A percentile compares a stretch with the other conserved stretches of the same genome.
These are phyloP conservation scores for Mucor saturninus DNA, from an alignment of 371 early-diverging fungal species.

Conservation along the genomic window DNA sequence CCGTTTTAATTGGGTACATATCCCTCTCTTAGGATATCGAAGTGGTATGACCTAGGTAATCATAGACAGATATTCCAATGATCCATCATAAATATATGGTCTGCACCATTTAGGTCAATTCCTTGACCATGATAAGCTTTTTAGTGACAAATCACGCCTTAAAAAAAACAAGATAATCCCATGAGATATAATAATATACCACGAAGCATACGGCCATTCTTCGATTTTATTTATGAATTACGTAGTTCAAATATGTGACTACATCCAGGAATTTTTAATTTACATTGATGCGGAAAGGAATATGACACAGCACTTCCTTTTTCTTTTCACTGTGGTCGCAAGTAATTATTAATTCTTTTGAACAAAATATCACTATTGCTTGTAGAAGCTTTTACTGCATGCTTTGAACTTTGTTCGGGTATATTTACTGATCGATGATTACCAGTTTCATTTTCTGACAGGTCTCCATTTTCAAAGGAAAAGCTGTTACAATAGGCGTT, in stretches of 20 bases:
- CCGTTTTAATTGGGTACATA: no score
- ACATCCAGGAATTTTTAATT: not conserved
- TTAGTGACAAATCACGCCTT: no score
- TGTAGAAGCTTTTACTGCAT: no score
- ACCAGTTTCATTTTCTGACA: not conserved
- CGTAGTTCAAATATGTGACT: not conserved
- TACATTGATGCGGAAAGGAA: no score
- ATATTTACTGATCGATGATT: not conserved
- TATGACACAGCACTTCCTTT: not conserved
- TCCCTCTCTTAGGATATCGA: no score
- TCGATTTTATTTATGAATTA: not conserved
- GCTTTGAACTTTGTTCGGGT: constrained; percentile 2
- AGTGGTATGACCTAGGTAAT: no score
- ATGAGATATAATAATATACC: no score
- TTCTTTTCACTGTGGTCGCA: not conserved
- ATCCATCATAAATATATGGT: no score
- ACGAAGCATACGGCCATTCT: not conserved
- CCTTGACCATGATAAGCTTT: no score
- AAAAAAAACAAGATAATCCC: no score
- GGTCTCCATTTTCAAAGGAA: not conserved
- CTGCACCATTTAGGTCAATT: no score
- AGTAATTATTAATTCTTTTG: not conserved
- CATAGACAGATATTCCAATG: no score
- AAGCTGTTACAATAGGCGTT: not conserved
- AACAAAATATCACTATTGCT: not conserved